A percentile compares a stretch with the other conserved stretches of the same genome.
Evolutionary conservation across 768 basidiomycete genomes (phyloP).

Genomic region (Phylloporus rhodoxanthus): DNA sequence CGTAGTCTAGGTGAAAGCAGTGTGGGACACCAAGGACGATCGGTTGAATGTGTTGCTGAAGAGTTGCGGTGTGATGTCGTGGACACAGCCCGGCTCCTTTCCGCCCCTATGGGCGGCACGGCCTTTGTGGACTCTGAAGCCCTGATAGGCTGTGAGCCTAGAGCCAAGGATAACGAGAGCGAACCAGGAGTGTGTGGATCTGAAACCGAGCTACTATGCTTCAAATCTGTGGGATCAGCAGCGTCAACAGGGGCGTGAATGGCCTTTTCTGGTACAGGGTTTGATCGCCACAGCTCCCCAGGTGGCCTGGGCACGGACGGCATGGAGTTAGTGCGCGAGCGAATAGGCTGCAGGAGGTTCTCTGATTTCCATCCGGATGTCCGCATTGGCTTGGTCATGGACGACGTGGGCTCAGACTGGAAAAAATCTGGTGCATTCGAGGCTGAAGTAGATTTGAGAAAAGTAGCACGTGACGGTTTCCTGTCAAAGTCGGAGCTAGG

Average conservation of each 20-base stretch:
- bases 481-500: constrained; percentile 7
- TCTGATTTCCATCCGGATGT: constrained; percentile 17
- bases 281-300: constrained; percentile 18
- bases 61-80: constrained; percentile 11
- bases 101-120: constrained; percentile 28
- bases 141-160: constrained; percentile 23
- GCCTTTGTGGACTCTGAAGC: constrained; percentile 18
- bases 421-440: constrained; percentile 5
- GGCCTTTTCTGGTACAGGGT: constrained; percentile 4
- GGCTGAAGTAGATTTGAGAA: constrained; percentile 7
- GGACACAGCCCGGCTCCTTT: constrained; percentile 22
- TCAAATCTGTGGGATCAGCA: constrained; percentile 2
- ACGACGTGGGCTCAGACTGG: background rate
- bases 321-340: constrained; percentile 8
- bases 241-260: background rate
- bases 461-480: constrained; percentile 7
- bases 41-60: background rate
- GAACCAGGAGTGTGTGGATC: constrained; percentile 9
- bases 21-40: constrained; percentile 8
- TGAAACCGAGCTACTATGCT: constrained; percentile 5
- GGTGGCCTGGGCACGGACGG: constrained; percentile 17
- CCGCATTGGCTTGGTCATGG: constrained; percentile 4
- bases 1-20: constrained; percentile 3
- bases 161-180: constrained; percentile 19
- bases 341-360: constrained; percentile 15